Base-by-base conservation (phyloP, 768 basidiomycete genomes). In the Cantharellus cinnabarinus region DNA sequence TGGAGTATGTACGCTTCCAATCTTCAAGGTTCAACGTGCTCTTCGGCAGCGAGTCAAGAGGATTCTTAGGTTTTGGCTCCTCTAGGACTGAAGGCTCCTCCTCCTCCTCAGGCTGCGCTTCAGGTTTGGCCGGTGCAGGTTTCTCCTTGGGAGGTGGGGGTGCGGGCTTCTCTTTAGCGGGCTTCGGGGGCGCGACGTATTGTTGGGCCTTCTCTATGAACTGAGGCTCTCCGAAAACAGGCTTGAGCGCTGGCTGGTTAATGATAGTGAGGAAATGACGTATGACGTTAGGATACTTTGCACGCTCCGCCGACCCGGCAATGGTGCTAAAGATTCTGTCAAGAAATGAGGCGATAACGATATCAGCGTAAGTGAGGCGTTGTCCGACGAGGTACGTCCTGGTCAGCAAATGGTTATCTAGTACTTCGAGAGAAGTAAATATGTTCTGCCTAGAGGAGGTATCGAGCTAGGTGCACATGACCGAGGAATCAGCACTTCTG, bases 1-100 rank as follows among this genome's bases (percentile, higher is more conserved):
- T 98, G 66, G 91, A 95, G 77, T 98, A 99, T 50, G 86, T 84
- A 51, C 89, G 83, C 71, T 97, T 97, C 90, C 89, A 95, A 72
- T 97, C 90, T 71, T 94, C 86, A 59, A 90, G 80, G 75, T 89
- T 89, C 72, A 88, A 81, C 3, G 78, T 73, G 5, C 86, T 85
- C 72, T 88, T 93, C 65, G 90, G 89, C 44, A 97, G 80, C 62
- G 79, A 77, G 63, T 95, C 94, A 57, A 94, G 81, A 37, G 94
- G 94, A 78, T 95, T 94, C 79, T 93, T 91, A 60, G 72, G 78
- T 70, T 94, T 94, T 64, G 93, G 89, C 71, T 85, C 89, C 56
- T 78, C 79, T 34, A 83, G 81, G 37, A 85, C 80, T 52, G 76
- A 70, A 60, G 75, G 73, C 61, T 83, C 84, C 3, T 90, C 89